phyloP scores from a whole-genome alignment of 768 basidiomycete genomes.

The Candolleomyces aberdarensis region DNA sequence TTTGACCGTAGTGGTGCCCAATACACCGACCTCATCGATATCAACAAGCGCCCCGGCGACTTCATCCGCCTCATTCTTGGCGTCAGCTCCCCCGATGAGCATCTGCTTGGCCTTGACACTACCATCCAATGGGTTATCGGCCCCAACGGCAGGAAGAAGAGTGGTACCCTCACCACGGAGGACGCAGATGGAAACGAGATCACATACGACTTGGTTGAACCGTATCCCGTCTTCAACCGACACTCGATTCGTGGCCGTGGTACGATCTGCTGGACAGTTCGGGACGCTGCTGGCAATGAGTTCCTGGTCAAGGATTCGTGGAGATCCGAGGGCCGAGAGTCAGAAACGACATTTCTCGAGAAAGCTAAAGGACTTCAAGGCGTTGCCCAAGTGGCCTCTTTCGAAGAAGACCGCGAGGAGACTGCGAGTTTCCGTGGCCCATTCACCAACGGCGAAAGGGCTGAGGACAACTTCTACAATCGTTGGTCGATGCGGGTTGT shows the following conservation, averaged over 20 bases:
- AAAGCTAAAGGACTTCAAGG: neutral
- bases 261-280: conserved; percentile 19
- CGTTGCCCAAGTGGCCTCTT: neutral
- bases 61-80: neutral
- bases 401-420: neutral
- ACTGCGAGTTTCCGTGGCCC: neutral
- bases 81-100: neutral
- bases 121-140: neutral
- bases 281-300: neutral
- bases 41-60: neutral
- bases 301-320: conserved; percentile 22
- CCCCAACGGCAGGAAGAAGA: neutral
- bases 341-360: neutral
- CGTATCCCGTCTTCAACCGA: conserved; percentile 5
- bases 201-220: neutral
- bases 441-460: neutral
- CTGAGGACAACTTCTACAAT: neutral
- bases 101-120: neutral
- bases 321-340: conserved; percentile 6
- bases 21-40: neutral
- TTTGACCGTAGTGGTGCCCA: neutral
- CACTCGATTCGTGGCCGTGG: conserved; percentile 19
- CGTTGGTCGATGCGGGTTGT: neutral
- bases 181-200: neutral
- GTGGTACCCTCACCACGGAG: neutral